Base-by-base conservation (phyloP, 1,139 yeast genomes). In the Neolecta irregularis region DNA sequence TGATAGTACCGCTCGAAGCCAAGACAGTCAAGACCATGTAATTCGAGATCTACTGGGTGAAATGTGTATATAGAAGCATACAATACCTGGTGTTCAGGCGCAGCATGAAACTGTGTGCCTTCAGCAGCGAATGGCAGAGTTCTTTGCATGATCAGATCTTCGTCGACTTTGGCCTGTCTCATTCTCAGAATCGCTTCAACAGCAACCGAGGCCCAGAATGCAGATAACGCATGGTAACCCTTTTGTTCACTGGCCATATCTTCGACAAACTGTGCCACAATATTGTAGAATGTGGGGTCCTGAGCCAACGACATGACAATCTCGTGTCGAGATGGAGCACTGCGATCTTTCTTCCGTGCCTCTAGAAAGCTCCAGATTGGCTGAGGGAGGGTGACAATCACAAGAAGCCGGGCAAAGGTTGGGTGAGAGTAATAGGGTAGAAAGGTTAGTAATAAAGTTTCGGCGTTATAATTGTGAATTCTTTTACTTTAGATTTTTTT, bases 11-110 rank as follows among this genome's bases (percentile, higher is more conserved):
- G 34, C 88, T 73, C 2, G 91, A 66, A 2, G 77, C 68, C 36
- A 85, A 61, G 2, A 88, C 94, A 0, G 91, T 69, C 24, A 85
- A 53, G 9, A 83, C 62, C 37, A 93, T 78, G 52, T 78, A 88
- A 2, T 88, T 81, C 21, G 94, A 75, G 44, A 80, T 66, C 52
- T 28, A 6, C 6, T 20, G 15, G 11, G 12, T 16, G 20, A 15
- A 28, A 28, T 28, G 22, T 28, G 19, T 28, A 20, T 16, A 15
- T 15, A 12, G 7, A 8, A 28, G 20, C 12, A 12, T 28, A 20
- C 22, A 9, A 6, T 28, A 28, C 31, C 31, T 76, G 91, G 34
- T 76, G 66, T 49, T 81, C 93, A 25, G 67, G 60, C 22, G 66
- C 64, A 33, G 47, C 44, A 25, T 43, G 45, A 26, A 48, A 43